Evolutionary conservation across 2,329 filamentous ascomycete species (phyloP).

Genomic region (Didymella segeticola): DNA sequence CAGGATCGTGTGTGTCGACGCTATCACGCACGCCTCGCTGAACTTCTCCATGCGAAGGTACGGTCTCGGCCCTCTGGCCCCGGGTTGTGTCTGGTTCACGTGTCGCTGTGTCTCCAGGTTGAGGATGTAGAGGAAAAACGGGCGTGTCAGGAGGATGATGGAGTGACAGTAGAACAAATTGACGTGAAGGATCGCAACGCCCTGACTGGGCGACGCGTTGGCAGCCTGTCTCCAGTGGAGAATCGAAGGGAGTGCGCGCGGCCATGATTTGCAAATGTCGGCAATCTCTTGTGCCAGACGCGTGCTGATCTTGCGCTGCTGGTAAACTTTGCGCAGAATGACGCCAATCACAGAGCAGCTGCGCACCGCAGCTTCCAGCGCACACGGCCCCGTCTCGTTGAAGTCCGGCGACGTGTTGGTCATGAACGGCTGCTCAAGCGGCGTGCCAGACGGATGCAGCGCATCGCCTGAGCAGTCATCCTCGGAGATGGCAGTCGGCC

Average conservation of each 20-base stretch:
- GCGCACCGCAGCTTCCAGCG: conserved; percentile 63
- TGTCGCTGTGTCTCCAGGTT: conserved; percentile 52
- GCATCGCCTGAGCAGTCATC: conserved; percentile 65
- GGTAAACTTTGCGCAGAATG: conserved; percentile 67
- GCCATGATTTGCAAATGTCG: conserved; percentile 61
- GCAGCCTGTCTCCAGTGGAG: conserved; percentile 61
- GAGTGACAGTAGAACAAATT: conserved; percentile 69
- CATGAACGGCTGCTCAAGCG: conserved; percentile 28
- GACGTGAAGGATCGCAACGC: conserved; percentile 67
- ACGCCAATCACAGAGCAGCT: conserved; percentile 65
- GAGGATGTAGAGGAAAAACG: conserved; percentile 68
- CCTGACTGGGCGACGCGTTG: conserved; percentile 55
- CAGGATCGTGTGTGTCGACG: conserved; percentile 51
- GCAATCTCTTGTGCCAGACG: conserved; percentile 65
- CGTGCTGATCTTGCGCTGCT: conserved; percentile 65
- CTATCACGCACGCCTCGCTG: conserved; percentile 52
- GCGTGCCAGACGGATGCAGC: conserved; percentile 39
- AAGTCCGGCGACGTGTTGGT: conserved; percentile 27
- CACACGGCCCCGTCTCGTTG: conserved; percentile 47
- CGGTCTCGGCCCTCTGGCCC: conserved; percentile 34
- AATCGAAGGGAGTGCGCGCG: conserved; percentile 55
- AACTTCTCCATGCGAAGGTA: conserved; percentile 57
- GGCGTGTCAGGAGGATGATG: conserved; percentile 67
- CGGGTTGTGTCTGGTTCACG: conserved; percentile 32
- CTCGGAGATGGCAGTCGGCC: conserved; percentile 67